Evolutionary conservation across 2,329 filamentous ascomycete species (phyloP), one percentile per base, ranked within the genome.

Genomic region (Ceratocystis alfenasii): DNA sequence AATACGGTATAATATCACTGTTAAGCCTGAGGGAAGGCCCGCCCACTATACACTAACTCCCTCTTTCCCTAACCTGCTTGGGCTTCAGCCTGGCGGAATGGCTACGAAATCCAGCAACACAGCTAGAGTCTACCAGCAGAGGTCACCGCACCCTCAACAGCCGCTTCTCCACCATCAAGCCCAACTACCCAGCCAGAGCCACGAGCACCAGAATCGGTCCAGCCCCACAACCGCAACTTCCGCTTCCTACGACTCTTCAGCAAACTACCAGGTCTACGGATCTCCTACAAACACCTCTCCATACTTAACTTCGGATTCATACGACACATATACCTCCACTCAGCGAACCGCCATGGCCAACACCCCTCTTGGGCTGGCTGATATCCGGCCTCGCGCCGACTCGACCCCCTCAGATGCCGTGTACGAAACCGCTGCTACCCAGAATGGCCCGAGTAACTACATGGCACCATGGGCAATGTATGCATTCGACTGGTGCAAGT

Each of bases 401-500:
- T 92, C 89, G 63, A 86, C 83, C 73, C 82, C 94, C 72, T 86
- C 86, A 20, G 90, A 95, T 70, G 84, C 85, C 62, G 78, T 83
- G 63, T 87, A 87, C 73, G 88, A 91, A 72, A 79, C 85, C 63
- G 83, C 84, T 69, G 83, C 84, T 73, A 74, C 84, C 69, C 79
- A 84, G 75, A 74, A 87, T 73, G 75, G 89, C 73, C 95, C 93
- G 69, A 95, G 90, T 79, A 96, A 93, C 74, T 96, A 96, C 73
- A 78, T 95, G 69, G 91, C 93, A 3, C 92, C 93, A 0, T 99
- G 94, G 90, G 88, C 91, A 15, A 87, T 95, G 65, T 99, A 97
- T 75, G 93, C 94, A 12, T 93, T 95, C 72, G 94, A 99, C 77
- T 99, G 94, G 94, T 99, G 94, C 79, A 99, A 99, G 76, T 99